Conservation (phyloP, 169 alveolate species). For the Eimeria praecox region DNA sequence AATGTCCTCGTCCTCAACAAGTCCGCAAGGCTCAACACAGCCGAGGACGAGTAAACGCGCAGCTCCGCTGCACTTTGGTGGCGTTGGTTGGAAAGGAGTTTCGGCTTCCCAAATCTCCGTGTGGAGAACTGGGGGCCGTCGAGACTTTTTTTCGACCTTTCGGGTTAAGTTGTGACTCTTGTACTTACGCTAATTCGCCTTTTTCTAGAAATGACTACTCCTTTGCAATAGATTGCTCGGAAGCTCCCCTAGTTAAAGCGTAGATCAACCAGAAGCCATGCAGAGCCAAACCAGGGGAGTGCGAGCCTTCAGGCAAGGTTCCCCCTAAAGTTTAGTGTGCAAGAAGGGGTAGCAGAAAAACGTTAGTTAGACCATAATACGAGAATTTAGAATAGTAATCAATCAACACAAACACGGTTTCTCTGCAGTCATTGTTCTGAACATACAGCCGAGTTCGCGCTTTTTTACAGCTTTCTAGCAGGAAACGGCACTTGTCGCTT, state of each 20-base stretch:
- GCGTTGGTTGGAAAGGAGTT: neutral
- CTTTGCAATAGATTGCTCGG: neutral
- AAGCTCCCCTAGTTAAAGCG: neutral
- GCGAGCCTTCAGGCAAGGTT: neutral
- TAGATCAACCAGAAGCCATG: neutral
- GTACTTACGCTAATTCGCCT: neutral
- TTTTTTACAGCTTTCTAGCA: neutral
- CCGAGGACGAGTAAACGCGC: constrained; percentile 78
- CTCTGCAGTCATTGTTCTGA: neutral
- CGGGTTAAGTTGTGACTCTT: constrained; percentile 46
- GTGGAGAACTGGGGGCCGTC: neutral
- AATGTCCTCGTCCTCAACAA: constrained; percentile 95
- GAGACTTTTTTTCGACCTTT: neutral
- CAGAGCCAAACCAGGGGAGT: neutral
- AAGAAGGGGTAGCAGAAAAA: neutral
- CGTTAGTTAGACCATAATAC: neutral
- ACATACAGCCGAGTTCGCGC: neutral
- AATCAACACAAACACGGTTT: neutral
- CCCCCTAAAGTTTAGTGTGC: neutral
- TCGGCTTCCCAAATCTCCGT: neutral
- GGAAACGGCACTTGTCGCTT: neutral
- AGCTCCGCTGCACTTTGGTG: constrained; percentile 22
- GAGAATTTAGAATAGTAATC: neutral
- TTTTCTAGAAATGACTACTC: neutral
- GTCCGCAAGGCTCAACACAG: constrained; percentile 75